Evolutionary conservation across 495 filamentous ascomycete genomes (phyloP), one percentile per base, ranked within the genome.

Genomic region (Aspergillus diversus): DNA sequence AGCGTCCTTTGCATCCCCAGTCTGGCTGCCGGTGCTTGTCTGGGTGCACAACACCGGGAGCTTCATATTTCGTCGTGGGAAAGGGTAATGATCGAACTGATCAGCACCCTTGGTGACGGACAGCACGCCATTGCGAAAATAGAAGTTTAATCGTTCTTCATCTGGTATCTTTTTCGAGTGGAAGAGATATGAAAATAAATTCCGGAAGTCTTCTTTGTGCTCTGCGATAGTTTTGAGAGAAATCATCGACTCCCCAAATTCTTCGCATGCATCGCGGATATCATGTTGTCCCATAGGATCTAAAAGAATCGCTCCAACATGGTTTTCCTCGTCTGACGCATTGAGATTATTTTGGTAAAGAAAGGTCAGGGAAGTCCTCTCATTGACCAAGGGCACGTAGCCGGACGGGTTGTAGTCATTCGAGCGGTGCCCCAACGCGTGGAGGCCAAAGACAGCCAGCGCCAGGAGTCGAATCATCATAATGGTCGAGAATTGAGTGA

Each of bases 301-400:
- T 49, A 82, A 69, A 11, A 80, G 63, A 33, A 82, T 71, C 33
- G 76, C 78, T 11, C 78, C 74, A 27, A 76, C 68, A 66, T 82
- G 80, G 59, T 80, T 81, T 8, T 59, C 71, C 63, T 79, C 74
- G 61, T 82, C 80, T 8, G 74, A 73, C n/a, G 66, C 62, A 60
- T 82, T 82, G 15, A 82, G 65, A 57, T 81, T 81, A 67, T 82
- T 82, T 61, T 82, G 80, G 48, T 79, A 81, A 7, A 81, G 57
- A 5, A 81, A 63, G 6, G 77, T 79, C 42, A 81, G 63, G 15
- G 80, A 82, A 0, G 73, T 74, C 37, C 70, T 61, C 12, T 70
- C 63, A 61, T 80, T 82, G 48, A 57, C 67, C 48, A 57, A 33
- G 5, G 34, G 65, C 12, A 43, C 7, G 27, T 63, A 57, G 9